These are phyloP conservation scores for Coix lacrymajobi DNA, from an alignment of 176 grass and related monocot species.

Conservation along the genomic window DNA sequence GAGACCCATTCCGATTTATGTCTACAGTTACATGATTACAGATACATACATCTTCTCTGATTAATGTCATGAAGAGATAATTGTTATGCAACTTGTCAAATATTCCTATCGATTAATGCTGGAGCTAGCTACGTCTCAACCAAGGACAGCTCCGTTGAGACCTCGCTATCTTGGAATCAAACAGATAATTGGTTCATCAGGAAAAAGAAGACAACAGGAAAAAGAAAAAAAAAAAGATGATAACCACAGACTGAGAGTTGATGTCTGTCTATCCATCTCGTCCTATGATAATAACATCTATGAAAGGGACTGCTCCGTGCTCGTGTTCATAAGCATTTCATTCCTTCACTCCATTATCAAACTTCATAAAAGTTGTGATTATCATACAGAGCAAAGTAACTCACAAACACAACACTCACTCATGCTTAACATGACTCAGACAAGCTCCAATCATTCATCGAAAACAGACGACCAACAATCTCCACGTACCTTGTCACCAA, in stretches of 20 bases:
- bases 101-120: slow-evolving; percentile 23
- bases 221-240: background rate
- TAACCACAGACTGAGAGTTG: background rate
- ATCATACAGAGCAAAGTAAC: background rate
- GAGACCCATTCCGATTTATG: background rate
- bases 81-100: background rate
- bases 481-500: background rate
- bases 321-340: background rate
- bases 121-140: slow-evolving; percentile 34
- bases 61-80: background rate
- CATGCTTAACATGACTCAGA: background rate
- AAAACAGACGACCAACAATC: background rate
- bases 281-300: background rate
- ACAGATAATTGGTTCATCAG: background rate
- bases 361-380: background rate
- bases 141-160: slow-evolving; percentile 29
- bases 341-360: background rate
- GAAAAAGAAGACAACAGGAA: background rate
- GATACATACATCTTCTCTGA: background rate
- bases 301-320: background rate
- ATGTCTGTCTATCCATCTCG: background rate
- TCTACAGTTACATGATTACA: background rate
- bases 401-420: background rate
- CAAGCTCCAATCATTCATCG: background rate
- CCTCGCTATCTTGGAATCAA: slow-evolving; percentile 19